Evolutionary conservation across 2,329 filamentous ascomycete genomes (phyloP).

Genomic region (Fusarium phyllophilum): DNA sequence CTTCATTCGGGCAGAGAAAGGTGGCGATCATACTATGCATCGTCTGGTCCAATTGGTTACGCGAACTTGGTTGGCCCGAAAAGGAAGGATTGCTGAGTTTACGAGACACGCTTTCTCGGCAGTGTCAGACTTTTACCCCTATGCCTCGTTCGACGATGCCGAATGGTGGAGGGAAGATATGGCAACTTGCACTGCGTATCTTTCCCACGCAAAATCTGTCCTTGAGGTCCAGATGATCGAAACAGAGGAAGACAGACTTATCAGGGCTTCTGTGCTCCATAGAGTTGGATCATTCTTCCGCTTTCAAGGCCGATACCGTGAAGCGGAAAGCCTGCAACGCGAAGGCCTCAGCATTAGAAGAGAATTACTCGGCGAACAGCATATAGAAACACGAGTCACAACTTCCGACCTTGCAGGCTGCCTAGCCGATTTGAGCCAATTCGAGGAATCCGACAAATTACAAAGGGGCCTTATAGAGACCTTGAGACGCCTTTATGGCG

Average conservation of each 20-base stretch:
- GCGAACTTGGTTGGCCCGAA: slow-evolving; percentile 40
- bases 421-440: rapidly evolving
- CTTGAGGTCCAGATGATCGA: slow-evolving; percentile 12
- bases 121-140: slow-evolving; percentile 38
- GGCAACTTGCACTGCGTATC: slow-evolving; percentile 15
- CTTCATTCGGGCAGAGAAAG: slow-evolving; percentile 36
- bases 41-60: slow-evolving; percentile 50
- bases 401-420: slow-evolving; percentile 4
- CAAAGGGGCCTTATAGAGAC: background rate
- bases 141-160: slow-evolving; percentile 15
- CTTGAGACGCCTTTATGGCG: background rate
- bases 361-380: background rate
- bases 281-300: background rate
- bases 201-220: slow-evolving; percentile 41
- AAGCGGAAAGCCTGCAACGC: background rate
- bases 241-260: slow-evolving; percentile 9
- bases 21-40: slow-evolving; percentile 44
- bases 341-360: background rate
- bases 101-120: slow-evolving; percentile 31
- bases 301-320: background rate
- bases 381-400: background rate
- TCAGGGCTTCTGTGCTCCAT: slow-evolving; percentile 21
- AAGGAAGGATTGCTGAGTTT: slow-evolving; percentile 20
- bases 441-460: background rate
- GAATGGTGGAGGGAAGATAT: background rate